These are phyloP conservation scores for Zasmidium citrigriseum DNA, from an alignment of 2,329 filamentous ascomycete genomes.

Conservation along the genomic window DNA sequence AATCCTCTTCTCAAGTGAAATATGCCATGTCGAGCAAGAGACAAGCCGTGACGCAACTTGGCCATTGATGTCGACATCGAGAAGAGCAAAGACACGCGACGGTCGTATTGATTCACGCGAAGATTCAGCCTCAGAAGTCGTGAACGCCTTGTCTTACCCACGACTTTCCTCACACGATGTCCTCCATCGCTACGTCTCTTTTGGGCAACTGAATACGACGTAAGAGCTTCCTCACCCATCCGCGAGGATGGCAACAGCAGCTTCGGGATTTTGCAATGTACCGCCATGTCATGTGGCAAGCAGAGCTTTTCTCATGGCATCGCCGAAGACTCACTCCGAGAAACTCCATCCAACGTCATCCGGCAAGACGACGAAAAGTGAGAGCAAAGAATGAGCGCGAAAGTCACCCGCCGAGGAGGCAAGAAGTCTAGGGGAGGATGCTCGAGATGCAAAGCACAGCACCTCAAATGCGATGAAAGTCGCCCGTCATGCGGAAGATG, in stretches of 20 bases:
- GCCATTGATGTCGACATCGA: too few relatives aligned
- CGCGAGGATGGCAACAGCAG: not conserved
- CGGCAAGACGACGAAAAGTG: not conserved
- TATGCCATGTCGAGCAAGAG: too few relatives aligned
- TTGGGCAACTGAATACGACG: not conserved
- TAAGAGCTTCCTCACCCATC: not conserved
- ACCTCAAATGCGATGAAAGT: conserved; percentile 10
- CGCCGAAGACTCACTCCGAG: not conserved
- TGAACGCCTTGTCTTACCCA: too few relatives aligned
- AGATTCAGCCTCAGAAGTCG: too few relatives aligned
- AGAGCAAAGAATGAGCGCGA: not conserved
- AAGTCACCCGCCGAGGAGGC: conserved; percentile 10
- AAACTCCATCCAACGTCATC: not conserved
- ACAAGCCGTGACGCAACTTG: too few relatives aligned
- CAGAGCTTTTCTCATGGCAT: not conserved
- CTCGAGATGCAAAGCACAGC: conserved; percentile 8
- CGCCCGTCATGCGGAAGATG: conserved; percentile 11
- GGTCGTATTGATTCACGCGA: too few relatives aligned
- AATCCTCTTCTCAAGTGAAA: too few relatives aligned
- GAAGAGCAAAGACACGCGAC: too few relatives aligned
- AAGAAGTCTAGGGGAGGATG: conserved; percentile 16
- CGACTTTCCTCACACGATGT: too few relatives aligned
- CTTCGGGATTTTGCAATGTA: not conserved
- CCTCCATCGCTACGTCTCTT: too few relatives aligned
- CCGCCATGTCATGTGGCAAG: not conserved